These are phyloP conservation scores for Psophocarpus tetragonolobus DNA, from an alignment of 306 rosid genomes.

Conservation along the genomic window DNA sequence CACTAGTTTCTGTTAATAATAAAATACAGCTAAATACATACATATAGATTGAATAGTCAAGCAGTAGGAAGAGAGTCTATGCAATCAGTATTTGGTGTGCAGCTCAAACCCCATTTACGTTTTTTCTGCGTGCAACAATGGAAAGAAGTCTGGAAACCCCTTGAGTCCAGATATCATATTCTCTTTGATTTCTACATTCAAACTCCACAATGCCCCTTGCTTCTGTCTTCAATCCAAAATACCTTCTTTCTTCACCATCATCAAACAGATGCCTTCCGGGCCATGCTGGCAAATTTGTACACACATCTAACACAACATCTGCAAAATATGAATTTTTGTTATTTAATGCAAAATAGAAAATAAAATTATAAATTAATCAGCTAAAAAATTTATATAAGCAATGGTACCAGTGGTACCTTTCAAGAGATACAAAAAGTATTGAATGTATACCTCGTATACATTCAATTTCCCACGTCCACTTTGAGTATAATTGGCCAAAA, in stretches of 20 bases:
- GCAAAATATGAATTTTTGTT: not conserved
- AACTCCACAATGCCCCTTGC: constrained; percentile 86
- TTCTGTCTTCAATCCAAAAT: constrained; percentile 90
- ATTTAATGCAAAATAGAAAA: too few relatives aligned
- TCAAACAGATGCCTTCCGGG: constrained; percentile 81
- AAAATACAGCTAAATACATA: constrained; percentile 16
- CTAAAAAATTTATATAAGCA: too few relatives aligned
- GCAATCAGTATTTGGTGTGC: not conserved
- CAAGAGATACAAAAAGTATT: too few relatives aligned
- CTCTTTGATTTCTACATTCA: constrained; percentile 86
- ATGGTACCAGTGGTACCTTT: too few relatives aligned
- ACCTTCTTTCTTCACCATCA: constrained; percentile 76
- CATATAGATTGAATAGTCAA: constrained; percentile 18
- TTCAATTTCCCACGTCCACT: too few relatives aligned
- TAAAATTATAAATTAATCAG: too few relatives aligned
- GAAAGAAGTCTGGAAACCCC: constrained; percentile 87
- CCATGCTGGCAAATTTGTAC: constrained; percentile 82
- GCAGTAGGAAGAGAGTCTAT: not conserved
- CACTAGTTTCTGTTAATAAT: not conserved
- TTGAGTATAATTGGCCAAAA: too few relatives aligned
- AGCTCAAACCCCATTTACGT: constrained; percentile 37
- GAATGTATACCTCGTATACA: too few relatives aligned
- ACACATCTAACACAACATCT: constrained; percentile 87
- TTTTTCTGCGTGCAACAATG: constrained; percentile 66
- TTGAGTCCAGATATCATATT: constrained; percentile 82